These are phyloP conservation scores for Rhizopus stolonifer DNA, from an alignment of 371 early-diverging fungal species.

Conservation along the genomic window DNA sequence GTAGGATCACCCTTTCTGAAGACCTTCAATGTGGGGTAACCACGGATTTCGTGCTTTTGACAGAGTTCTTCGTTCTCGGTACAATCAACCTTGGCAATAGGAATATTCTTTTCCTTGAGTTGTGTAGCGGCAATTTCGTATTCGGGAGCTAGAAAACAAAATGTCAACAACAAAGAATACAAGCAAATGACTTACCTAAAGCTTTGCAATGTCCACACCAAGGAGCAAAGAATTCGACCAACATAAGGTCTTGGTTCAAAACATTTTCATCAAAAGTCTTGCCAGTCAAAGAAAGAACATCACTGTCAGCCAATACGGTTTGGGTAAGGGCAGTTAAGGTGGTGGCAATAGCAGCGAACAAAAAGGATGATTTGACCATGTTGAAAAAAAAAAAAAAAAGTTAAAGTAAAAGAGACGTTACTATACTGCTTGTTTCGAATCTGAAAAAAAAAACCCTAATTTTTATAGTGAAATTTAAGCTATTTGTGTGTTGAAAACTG, in stretches of 20 bases:
- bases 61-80: conserved; percentile 83
- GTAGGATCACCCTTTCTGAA: conserved; percentile 69
- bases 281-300: conserved; percentile 71
- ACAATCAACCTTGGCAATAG: conserved; percentile 95
- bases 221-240: conserved; percentile 95
- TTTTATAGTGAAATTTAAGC: neutral
- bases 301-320: conserved; percentile 51
- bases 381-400: conserved; percentile 14
- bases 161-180: neutral
- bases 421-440: conserved; percentile 1
- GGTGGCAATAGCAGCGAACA: conserved; percentile 42
- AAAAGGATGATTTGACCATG: conserved; percentile 44
- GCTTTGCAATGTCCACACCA: conserved; percentile 97
- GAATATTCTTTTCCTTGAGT: conserved; percentile 69
- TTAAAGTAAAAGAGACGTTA: conserved; percentile 8
- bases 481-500: conserved; percentile 18
- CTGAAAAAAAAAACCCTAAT: neutral
- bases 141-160: conserved; percentile 70
- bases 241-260: conserved; percentile 65
- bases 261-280: conserved; percentile 66
- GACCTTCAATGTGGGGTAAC: conserved; percentile 95
- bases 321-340: conserved; percentile 43
- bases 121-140: conserved; percentile 86
- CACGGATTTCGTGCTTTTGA: conserved; percentile 75
- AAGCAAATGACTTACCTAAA: conserved; percentile 48